Conservation (phyloP, 176 grass and related monocot genomes). For the Triticum aestivum region DNA sequence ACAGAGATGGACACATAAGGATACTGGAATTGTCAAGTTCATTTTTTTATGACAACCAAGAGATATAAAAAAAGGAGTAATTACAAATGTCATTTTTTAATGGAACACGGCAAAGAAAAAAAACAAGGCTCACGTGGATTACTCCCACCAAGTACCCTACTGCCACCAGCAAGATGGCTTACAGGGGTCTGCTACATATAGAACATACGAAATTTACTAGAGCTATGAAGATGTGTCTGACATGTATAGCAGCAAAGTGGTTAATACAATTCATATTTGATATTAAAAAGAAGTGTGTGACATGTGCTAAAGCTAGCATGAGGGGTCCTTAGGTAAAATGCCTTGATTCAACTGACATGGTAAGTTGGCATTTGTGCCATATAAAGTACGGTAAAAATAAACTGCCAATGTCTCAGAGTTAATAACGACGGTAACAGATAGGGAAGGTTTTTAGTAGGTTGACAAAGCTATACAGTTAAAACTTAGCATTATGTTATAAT, state of each 20-base stretch:
- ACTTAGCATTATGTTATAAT: neutral
- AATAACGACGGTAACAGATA: constrained; percentile 4
- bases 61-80: neutral
- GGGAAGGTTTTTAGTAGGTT: neutral
- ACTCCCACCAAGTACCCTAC: constrained; percentile 5
- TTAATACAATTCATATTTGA: neutral
- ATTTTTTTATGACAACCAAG: neutral
- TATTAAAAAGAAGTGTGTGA: neutral
- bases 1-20: neutral
- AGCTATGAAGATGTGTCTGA: neutral
- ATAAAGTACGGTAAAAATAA: neutral
- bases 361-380: neutral
- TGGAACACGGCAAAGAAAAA: neutral
- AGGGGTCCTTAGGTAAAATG: neutral
- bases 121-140: neutral
- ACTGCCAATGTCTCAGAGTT: neutral
- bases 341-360: neutral
- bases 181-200: neutral
- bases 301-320: neutral
- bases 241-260: neutral
- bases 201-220: constrained; percentile 2
- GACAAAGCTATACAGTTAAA: neutral
- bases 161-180: neutral
- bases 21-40: neutral
- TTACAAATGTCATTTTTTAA: neutral